Base-by-base conservation (phyloP, 805 yeast genomes). In the Starmerella vitae region DNA sequence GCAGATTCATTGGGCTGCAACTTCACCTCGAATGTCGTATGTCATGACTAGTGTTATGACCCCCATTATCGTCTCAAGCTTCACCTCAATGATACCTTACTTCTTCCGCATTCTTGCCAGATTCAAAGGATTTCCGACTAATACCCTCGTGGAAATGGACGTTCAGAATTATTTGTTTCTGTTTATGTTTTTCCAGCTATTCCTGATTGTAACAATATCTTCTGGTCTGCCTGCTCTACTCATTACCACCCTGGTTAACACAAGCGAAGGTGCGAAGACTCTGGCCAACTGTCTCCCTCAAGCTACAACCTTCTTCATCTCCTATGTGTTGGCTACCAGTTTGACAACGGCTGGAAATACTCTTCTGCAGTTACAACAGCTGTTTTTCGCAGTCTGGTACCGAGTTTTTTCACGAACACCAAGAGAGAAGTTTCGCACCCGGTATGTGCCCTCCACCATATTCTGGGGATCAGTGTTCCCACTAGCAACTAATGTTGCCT, bases 401-500 rank as follows among this genome's bases (percentile, higher is more conserved):
- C 59, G 56, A 15, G 47, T 66, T 15, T 43, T 51, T n/a, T 76
- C 71, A 37, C 52, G 49, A 18, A 77, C 93, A 0, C 88, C 93
- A 0, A 66, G 91, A 37, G 65, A 67, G 46, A 66, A 65, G 39
- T 68, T 70, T 36, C 42, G 56, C 5, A 60, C 77, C 36, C 44
- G 69, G 19, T 66, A 68, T 5, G 57, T 51, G 1, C 58, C 72
- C 8, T 64, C 71, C 2, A 50, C 52, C n/a, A 63, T 74, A 17
- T 64, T 68, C 43, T 84, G 93, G 93, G 94, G 95, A 0, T 67
- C 84, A 0, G 57, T 72, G 0, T 86, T 78, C 53, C 83, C 96
- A 0, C 68, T 76, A 0, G 77, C 77, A 46, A 74, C 94, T 0
- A 78, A 82, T 2, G 66, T 81, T 50, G 86, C 78, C 0, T 74